Evolutionary conservation across 192 early-diverging fungal species (phyloP), one percentile per base, ranked within the genome.

Genomic region (Martensiomyces pterosporus): DNA sequence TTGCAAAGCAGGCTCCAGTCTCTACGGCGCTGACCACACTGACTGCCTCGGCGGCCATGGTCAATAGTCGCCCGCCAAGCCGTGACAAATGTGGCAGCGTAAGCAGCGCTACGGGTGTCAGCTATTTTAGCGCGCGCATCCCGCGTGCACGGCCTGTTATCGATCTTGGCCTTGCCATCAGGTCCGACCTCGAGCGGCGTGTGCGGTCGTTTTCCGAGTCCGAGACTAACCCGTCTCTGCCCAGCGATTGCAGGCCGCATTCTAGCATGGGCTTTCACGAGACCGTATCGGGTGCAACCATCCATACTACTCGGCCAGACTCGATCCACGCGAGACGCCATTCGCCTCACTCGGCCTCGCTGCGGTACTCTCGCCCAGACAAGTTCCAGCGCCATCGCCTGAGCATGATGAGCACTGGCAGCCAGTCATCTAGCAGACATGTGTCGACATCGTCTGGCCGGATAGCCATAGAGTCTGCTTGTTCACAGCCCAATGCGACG

Each of bases 141-240:
- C 21, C 52, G 16, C 46, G 57, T 21, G 15, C 37, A 6, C 70
- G 70, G 2, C 44, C 55, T 19, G 52, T 42, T 16, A 22, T 52
- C 12, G 70, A 74, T 33, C 47, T 74, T 26, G 70, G 70, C 8
- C 64, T 74, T 45, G 58, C 43, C 35, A 67, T 74, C 27, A 57
- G 70, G 14, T 62, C 70, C 5, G 70, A 67, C 15, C 55, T 74
- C 4, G 70, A 62, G 42, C 70, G 55, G 14, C 64, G 70, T 1
- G 70, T 74, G 29, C 63, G 70, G 3, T 74, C 70, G 24, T 74
- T 62, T 18, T 74, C 70, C 3, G 70, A 57, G n/a, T 74, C 70
- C 2, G 70, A 65, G 12, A 39, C 47, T 10, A 50, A 74, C 19
- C 26, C 45, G 12, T 19, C 34, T 9, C 21, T 49, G 19, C 38